Evolutionary conservation across 345 rosid species (phyloP), one percentile per base, ranked within the genome.

Genomic region (Balakata baccata): DNA sequence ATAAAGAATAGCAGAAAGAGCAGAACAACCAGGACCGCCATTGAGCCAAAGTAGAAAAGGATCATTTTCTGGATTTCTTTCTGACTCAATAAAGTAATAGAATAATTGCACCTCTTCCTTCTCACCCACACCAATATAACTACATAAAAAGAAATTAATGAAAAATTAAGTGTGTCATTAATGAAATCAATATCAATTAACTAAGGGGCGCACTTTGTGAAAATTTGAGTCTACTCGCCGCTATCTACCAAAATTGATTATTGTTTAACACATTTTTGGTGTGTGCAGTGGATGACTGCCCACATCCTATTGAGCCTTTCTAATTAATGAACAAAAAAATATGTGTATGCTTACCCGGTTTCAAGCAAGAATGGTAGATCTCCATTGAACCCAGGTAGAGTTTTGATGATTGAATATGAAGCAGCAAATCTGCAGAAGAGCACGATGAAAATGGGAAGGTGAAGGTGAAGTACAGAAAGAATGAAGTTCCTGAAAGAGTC

Each of bases 11-110:
- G 77, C 83, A 54, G 68, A 67, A 62, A 79, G 51, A 7, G 75
- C 80, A 75, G 87, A 81, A 50, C 87, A 84, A 18, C 87, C 85
- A 39, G 87, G 87, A 41, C 83, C 87, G 11, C 87, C 85, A 14
- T 74, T 81, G 45, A 77, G 69, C 81, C 83, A 81, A 29, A 81
- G 79, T 75, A 81, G 0, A 3, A 84, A 59, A 74, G 87, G 83
- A 77, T 84, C 87, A 29, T 71, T 71, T 39, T 60, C 41, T 0
- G 87, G 80, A 23, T 66, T 72, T 23, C 84, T 62, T 54, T 81
- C 78, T 0, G 87, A 29, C 34, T 29, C 34, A 29, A 29, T 29
- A 2, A 29, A 29, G 34, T 29, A 29, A 29, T 29, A 29, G 25
- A 64, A 64, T 17, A 64, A 39, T 39, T 64, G 67, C 10, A 41